phyloP scores from a whole-genome alignment of 2,329 filamentous ascomycete species.

The Alternaria sp. region DNA sequence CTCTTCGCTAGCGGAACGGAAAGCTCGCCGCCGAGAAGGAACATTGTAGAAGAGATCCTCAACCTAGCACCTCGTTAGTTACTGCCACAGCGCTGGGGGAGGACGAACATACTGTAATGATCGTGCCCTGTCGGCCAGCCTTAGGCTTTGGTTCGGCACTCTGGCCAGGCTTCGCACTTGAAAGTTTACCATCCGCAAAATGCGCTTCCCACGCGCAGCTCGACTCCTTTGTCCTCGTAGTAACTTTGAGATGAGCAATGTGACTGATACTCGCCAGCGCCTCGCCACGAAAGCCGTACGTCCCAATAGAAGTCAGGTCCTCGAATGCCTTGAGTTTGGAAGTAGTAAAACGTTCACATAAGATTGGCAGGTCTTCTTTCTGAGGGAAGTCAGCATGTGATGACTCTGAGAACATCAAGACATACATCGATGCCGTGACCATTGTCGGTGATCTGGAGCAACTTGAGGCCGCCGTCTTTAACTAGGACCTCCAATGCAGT shows the following conservation, averaged over 20 bases:
- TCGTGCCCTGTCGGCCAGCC: slow-evolving; percentile 86
- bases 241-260: slow-evolving; percentile 93
- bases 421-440: slow-evolving; percentile 90
- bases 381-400: slow-evolving; percentile 46
- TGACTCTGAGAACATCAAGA: slow-evolving; percentile 10
- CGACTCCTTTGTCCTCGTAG: slow-evolving; percentile 88
- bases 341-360: slow-evolving; percentile 96
- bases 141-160: slow-evolving; percentile 83
- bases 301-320: slow-evolving; percentile 85
- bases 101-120: slow-evolving; percentile 73
- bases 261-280: slow-evolving; percentile 97
- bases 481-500: slow-evolving; percentile 89
- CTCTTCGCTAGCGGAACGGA: slow-evolving; percentile 89
- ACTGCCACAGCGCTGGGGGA: not conserved
- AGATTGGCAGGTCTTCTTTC: slow-evolving; percentile 88
- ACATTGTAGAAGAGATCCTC: slow-evolving; percentile 98
- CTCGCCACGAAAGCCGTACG: slow-evolving; percentile 97
- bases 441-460: slow-evolving; percentile 97
- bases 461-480: slow-evolving; percentile 92
- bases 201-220: slow-evolving; percentile 88
- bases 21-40: slow-evolving; percentile 84
- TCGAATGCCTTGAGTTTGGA: slow-evolving; percentile 95
- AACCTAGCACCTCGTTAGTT: slow-evolving; percentile 56
- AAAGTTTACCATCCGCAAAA: slow-evolving; percentile 82
- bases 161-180: slow-evolving; percentile 86